Percentiles rank a stretch among this genome's conserved stretches.
Evolutionary conservation across 768 basidiomycete genomes (phyloP).

Genomic region (Suillus americanus): DNA sequence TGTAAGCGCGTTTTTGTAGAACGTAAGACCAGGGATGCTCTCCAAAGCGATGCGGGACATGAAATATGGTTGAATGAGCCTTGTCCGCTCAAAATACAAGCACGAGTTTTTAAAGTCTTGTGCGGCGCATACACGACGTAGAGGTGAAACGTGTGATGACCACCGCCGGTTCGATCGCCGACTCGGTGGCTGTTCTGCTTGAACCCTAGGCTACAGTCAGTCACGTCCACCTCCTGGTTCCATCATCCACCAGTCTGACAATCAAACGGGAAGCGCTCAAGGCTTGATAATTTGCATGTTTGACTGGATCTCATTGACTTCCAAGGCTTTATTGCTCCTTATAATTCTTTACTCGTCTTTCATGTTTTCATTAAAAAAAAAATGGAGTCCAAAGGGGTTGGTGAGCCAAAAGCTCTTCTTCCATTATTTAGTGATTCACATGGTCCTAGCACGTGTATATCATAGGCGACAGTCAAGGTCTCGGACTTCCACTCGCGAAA

Average conservation of each 20-base stretch:
- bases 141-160: slow-evolving; percentile 7
- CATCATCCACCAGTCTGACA: neutral
- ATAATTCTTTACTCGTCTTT: slow-evolving; percentile 9
- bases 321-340: neutral
- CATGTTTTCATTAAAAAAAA: slow-evolving; percentile 23
- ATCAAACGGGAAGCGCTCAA: neutral
- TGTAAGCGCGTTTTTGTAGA: slow-evolving; percentile 72
- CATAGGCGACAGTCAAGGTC: slow-evolving; percentile 80
- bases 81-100: neutral
- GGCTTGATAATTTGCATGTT: neutral
- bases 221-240: neutral
- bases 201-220: too few relatives aligned
- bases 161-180: neutral
- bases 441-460: slow-evolving; percentile 73
- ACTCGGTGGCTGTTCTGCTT: neutral
- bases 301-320: slow-evolving; percentile 2
- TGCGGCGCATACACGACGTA: neutral
- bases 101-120: neutral
- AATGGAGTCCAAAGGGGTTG: slow-evolving; percentile 27
- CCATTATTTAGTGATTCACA: neutral
- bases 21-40: slow-evolving; percentile 72
- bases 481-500: slow-evolving; percentile 73
- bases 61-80: slow-evolving; percentile 3
- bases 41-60: slow-evolving; percentile 76
- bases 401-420: neutral